These are phyloP conservation scores for Cydonia oblonga DNA, from an alignment of 331 rosid genomes.

Conservation along the genomic window DNA sequence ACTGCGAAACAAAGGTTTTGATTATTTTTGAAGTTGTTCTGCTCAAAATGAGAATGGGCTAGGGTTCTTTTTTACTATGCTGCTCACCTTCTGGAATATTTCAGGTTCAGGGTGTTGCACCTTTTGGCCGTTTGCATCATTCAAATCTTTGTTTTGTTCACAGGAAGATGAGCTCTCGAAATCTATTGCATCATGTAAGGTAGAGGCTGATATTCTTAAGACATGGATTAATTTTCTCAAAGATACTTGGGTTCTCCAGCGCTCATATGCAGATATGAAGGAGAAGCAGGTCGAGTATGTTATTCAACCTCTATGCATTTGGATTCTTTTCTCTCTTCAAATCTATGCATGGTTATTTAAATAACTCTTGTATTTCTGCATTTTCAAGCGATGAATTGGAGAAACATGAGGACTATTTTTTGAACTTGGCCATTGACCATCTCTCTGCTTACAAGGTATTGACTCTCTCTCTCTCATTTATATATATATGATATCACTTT, in stretches of 20 bases:
- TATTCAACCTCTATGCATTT: slow-evolving; percentile 15
- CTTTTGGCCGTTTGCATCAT: slow-evolving; percentile 10
- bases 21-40: neutral
- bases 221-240: slow-evolving; percentile 94
- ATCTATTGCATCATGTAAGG: slow-evolving; percentile 55
- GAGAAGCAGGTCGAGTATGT: slow-evolving; percentile 81
- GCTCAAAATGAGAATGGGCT: too few species aligned
- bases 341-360: slow-evolving; percentile 1
- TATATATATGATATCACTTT: neutral
- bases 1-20: slow-evolving; percentile 63
- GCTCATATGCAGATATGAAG: slow-evolving; percentile 46
- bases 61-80: too few species aligned
- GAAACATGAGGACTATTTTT: slow-evolving; percentile 75
- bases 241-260: slow-evolving; percentile 84
- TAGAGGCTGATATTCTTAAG: slow-evolving; percentile 69
- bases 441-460: slow-evolving; percentile 79
- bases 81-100: neutral
- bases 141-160: slow-evolving; percentile 7
- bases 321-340: neutral
- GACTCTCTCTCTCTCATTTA: neutral
- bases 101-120: neutral
- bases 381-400: slow-evolving; percentile 78
- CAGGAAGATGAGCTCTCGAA: slow-evolving; percentile 86
- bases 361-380: slow-evolving; percentile 6
- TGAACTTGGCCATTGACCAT: slow-evolving; percentile 58